Evolutionary conservation across 208 protist species (phyloP).

Genomic region (Tetramitus jugosus): DNA sequence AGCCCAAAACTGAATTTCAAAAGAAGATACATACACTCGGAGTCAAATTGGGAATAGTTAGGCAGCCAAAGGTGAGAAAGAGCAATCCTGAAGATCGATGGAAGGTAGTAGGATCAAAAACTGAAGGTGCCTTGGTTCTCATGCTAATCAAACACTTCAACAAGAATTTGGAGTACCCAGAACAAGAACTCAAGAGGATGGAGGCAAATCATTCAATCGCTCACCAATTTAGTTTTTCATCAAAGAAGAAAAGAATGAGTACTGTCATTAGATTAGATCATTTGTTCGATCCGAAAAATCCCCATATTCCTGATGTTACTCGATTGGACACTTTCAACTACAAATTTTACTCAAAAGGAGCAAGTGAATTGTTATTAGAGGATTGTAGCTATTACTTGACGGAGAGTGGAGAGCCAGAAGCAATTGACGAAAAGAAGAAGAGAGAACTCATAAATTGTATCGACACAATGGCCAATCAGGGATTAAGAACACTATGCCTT

Average conservation of each 20-base stretch:
- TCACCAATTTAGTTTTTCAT: conserved; percentile 8
- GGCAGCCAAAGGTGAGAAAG: too few species aligned
- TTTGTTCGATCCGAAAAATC: conserved; percentile 11
- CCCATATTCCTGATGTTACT: too few species aligned
- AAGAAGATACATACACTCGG: too few species aligned
- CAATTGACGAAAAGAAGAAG: conserved; percentile 37
- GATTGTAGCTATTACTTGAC: conserved; percentile 27
- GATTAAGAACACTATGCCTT: conserved; percentile 60
- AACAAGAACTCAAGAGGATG: background rate
- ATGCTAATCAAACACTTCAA: background rate
- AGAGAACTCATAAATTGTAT: conserved; percentile 47
- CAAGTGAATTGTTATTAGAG: conserved; percentile 5
- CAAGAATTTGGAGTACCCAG: background rate
- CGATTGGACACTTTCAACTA: too few species aligned
- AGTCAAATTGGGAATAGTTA: too few species aligned
- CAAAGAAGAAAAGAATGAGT: conserved; percentile 40
- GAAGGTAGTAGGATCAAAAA: conserved; percentile 1
- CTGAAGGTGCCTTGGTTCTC: background rate
- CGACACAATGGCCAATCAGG: conserved; percentile 34
- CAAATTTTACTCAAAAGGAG: conserved; percentile 21
- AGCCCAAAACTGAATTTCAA: too few species aligned
- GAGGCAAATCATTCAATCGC: background rate
- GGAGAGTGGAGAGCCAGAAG: conserved; percentile 29
- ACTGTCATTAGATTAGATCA: conserved; percentile 13
- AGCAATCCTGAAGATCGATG: too few species aligned